Evolutionary conservation across 306 rosid species (phyloP).

Genomic region (Quercus mongolica): DNA sequence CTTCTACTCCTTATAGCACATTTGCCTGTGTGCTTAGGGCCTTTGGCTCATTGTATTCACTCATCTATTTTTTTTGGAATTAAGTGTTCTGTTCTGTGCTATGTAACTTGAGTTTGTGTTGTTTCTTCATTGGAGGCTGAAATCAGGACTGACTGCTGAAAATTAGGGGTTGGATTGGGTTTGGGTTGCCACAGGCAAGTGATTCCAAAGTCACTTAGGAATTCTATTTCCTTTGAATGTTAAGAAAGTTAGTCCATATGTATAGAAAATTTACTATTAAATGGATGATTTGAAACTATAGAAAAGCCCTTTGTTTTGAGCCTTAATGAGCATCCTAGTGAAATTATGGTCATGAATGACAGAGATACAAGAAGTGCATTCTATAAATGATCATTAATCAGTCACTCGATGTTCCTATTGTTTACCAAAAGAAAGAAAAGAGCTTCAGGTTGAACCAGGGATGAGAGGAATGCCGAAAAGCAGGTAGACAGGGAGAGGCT

Average conservation of each 20-base stretch:
- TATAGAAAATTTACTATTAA: not conserved
- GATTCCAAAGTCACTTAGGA: not conserved
- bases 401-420: not conserved
- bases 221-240: not conserved
- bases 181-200: not conserved
- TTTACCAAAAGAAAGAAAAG: not conserved
- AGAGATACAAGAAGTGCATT: not conserved
- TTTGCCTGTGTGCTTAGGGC: too few species aligned
- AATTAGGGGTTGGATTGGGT: not conserved
- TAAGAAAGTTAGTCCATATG: not conserved
- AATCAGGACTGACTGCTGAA: not conserved
- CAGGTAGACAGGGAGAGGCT: too few species aligned
- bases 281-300: not conserved
- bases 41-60: too few species aligned
- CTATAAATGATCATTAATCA: not conserved
- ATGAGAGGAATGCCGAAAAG: not conserved
- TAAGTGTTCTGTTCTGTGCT: not conserved
- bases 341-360: not conserved
- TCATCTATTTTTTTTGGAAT: too few species aligned
- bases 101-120: not conserved
- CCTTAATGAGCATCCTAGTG: not conserved
- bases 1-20: too few species aligned
- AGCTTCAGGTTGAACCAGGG: not conserved
- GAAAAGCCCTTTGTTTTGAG: not conserved
- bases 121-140: not conserved